These are phyloP conservation scores for Ogataea sp. DNA, from an alignment of 805 yeast species.

Conservation along the genomic window DNA sequence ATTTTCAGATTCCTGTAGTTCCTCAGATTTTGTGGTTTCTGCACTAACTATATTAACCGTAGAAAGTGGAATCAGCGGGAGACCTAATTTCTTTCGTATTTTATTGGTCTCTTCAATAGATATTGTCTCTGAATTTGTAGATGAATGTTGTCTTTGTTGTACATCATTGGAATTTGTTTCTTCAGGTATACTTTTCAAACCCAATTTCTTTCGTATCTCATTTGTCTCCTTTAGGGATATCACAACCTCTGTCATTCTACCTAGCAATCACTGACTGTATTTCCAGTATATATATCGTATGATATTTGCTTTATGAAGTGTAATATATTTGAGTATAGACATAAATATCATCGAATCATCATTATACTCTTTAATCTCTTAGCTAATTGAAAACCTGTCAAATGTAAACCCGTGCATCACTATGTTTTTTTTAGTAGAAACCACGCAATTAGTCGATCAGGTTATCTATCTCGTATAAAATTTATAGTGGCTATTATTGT, in stretches of 20 bases:
- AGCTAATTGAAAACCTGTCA: too few relatives aligned
- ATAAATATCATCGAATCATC: too few relatives aligned
- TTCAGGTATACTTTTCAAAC: constrained; percentile 10
- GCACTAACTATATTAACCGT: constrained; percentile 13
- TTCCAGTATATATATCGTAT: background rate
- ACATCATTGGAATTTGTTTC: background rate
- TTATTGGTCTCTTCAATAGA: constrained; percentile 41
- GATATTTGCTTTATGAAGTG: too few relatives aligned
- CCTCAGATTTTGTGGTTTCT: too few relatives aligned
- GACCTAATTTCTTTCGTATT: constrained; percentile 34
- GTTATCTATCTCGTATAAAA: too few relatives aligned
- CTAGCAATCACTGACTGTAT: background rate
- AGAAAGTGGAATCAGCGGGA: constrained; percentile 26
- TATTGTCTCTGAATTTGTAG: constrained; percentile 6
- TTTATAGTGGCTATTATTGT: too few relatives aligned
- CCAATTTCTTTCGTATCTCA: constrained; percentile 10
- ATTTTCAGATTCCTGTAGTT: too few relatives aligned
- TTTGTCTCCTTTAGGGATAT: constrained; percentile 17
- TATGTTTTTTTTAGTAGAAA: too few relatives aligned
- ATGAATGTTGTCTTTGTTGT: background rate
- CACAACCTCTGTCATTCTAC: constrained; percentile 8
- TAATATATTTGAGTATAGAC: too few relatives aligned
- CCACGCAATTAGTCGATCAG: too few relatives aligned
- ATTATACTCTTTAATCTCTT: too few relatives aligned
- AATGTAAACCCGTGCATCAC: too few relatives aligned